Conservation (phyloP, 345 rosid genomes). For the sweet orange (Citrus sinensis) region DVS_A1.0 CM039168.1:770501-771000, state of each 20-base stretch:
- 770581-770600: slow-evolving; percentile 61
- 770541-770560: slow-evolving; percentile 91
- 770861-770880: slow-evolving; percentile 3
- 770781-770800: slow-evolving; percentile 78
- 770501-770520: slow-evolving; percentile 89
- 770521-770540: slow-evolving; percentile 84
- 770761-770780: slow-evolving; percentile 96
- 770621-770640: slow-evolving; percentile 49
- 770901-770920: background rate
- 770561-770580: slow-evolving; percentile 78
- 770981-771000: background rate
- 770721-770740: slow-evolving; percentile 86
- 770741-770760: slow-evolving; percentile 86
- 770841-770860: slow-evolving; percentile 2
- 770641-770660: slow-evolving; percentile 62
- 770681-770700: slow-evolving; percentile 62
- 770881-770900: background rate
- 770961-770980: background rate
- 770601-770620: slow-evolving; percentile 63
- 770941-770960: background rate
- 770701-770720: slow-evolving; percentile 72
- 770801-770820: slow-evolving; percentile 71
- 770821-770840: slow-evolving; percentile 41
- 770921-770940: too few species aligned
- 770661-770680: slow-evolving; percentile 92